Evolutionary conservation across 805 yeast species (phyloP).

Genomic region (Wickerhamia fluorescens): DNA sequence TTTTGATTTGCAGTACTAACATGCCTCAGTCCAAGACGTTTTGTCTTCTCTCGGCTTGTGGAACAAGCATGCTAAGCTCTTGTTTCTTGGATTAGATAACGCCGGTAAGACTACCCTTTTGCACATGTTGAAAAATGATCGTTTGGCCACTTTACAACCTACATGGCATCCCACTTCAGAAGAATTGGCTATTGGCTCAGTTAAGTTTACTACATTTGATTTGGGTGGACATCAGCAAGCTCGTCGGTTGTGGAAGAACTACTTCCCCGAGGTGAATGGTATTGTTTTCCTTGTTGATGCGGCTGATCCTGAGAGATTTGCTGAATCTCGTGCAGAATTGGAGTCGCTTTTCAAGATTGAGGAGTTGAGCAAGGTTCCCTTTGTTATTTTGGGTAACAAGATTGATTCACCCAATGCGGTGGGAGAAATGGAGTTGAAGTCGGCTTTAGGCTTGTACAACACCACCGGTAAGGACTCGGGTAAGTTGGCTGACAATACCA

Average conservation of each 20-base stretch:
- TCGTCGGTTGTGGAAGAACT: conserved; percentile 98
- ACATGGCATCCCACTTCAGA: conserved; percentile 98
- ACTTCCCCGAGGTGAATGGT: conserved; percentile 98
- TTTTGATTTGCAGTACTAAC: conserved; percentile 13
- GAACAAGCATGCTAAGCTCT: conserved; percentile 43
- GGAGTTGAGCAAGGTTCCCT: conserved; percentile 85
- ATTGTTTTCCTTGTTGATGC: conserved; percentile 95
- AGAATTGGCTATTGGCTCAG: conserved; percentile 93
- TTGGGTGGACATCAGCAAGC: conserved; percentile 99
- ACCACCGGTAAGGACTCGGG: conserved; percentile 82
- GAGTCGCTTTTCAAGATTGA: conserved; percentile 90
- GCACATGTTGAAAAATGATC: conserved; percentile 68
- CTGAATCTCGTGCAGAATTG: conserved; percentile 90
- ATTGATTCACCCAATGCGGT: conserved; percentile 93
- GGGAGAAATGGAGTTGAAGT: conserved; percentile 87
- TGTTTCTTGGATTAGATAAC: conserved; percentile 41
- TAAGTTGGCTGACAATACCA: conserved; percentile 58
- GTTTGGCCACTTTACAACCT: conserved; percentile 96
- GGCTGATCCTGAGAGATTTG: conserved; percentile 92
- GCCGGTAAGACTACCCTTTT: conserved; percentile 42
- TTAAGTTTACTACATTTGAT: conserved; percentile 95
- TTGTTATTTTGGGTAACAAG: conserved; percentile 91
- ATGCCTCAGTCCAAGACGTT: conserved; percentile 33
- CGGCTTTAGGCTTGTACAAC: conserved; percentile 77
- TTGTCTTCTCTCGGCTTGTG: conserved; percentile 41